These are phyloP conservation scores for Dioscorea cayenensis DNA, from an alignment of 116 monocot genomes.

Conservation along the genomic window DNA sequence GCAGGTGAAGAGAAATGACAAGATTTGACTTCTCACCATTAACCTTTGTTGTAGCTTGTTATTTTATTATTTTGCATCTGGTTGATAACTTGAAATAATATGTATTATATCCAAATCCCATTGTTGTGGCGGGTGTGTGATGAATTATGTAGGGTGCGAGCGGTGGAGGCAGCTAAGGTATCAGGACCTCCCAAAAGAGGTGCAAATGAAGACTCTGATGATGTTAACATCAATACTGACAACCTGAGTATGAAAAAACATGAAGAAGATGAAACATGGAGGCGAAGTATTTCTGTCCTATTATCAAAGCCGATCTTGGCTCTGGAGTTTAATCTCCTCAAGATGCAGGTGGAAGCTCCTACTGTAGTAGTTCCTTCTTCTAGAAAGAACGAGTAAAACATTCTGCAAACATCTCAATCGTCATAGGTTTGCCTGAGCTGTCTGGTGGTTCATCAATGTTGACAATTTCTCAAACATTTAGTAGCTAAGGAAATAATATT, in stretches of 20 bases:
- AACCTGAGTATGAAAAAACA: neutral
- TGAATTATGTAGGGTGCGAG: slow-evolving; percentile 45
- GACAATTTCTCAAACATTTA: neutral
- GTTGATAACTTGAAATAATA: neutral
- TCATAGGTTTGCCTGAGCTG: neutral
- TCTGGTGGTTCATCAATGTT: neutral
- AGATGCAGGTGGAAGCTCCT: slow-evolving; percentile 58
- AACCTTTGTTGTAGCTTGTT: neutral
- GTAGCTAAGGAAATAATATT: neutral
- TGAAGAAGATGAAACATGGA: slow-evolving; percentile 19
- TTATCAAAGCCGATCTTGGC: slow-evolving; percentile 67
- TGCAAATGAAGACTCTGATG: neutral
- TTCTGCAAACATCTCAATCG: neutral
- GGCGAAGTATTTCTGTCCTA: slow-evolving; percentile 50
- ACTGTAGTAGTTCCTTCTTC: neutral
- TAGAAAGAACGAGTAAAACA: neutral
- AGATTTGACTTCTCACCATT: neutral
- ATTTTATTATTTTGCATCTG: neutral
- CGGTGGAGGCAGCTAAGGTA: slow-evolving; percentile 50
- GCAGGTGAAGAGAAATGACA: slow-evolving; percentile 43
- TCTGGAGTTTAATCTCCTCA: slow-evolving; percentile 42
- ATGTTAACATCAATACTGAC: neutral
- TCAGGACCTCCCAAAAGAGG: slow-evolving; percentile 13
- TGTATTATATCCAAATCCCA: neutral
- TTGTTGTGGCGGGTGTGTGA: neutral